Evolutionary conservation across 75 land plant genomes (phyloP), one percentile per base, ranked within the genome.

Genomic region (Isoetes taiwanensis): DNA sequence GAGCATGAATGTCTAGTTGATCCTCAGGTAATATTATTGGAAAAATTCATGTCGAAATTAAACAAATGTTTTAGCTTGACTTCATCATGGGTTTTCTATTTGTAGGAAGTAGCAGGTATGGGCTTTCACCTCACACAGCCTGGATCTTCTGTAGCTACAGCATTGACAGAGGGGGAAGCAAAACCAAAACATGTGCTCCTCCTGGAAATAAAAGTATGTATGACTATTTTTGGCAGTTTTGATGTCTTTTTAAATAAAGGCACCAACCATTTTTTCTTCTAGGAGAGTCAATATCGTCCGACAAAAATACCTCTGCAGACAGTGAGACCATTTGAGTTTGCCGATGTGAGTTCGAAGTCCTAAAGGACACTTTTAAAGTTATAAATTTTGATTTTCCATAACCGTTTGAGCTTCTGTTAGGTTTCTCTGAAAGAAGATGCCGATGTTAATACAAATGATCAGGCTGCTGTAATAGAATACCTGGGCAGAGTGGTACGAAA

Each of bases 51-150:
- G 6, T 17, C 2, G 11, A 1, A 10, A 42, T n/a, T 56, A 27
- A 21, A 27, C 21, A 33, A 37, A 4, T 34, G 6, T 1, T 42
- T 56, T 42, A 16, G 11, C 14, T 21, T 55, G 23, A 56, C 11
- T 56, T 38, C n/a, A 31, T 4, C n/a, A 8, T 1, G 32, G 50
- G 6, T 6, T 23, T 37, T 3, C 3, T 32, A 20, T 30, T 16
- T 23, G 43, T 69, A 93, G 98, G 98, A 93, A 73, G 86, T 84
- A 60, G 67, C 89, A 31, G 98, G 95, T 5, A 93, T 93, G 98
- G 98, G 89, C 8, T 93, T 93, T 64, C 98, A 93, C 68, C 67
- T 93, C 30, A 81, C 86, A 11, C 98, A 93, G 60, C 98, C 98
- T 28, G 98, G 98, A 2, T 93, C 98, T 29, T 88, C 96, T 59